phyloP scores from a whole-genome alignment of 2,329 filamentous ascomycete species.

The Exophiala calicioides region DNA sequence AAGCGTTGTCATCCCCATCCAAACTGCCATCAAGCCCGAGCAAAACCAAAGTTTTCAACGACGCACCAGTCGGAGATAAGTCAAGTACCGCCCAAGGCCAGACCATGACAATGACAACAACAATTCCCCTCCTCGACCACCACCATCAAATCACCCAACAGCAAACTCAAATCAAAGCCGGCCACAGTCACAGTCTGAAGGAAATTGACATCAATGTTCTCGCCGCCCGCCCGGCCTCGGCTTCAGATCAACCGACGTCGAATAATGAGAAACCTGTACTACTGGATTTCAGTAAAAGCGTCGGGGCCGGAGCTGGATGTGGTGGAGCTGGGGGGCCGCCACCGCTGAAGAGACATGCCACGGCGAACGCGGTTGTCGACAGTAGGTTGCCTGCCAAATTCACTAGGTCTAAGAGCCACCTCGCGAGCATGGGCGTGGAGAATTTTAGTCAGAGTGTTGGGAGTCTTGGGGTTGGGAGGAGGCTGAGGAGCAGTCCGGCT shows the following conservation, averaged over 20 bases:
- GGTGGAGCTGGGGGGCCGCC: conserved; percentile 17
- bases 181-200: conserved; percentile 39
- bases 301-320: too few relatives aligned
- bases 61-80: conserved; percentile 47
- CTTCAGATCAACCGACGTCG: conserved; percentile 13
- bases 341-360: conserved; percentile 29
- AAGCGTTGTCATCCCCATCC: conserved; percentile 23
- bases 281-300: conserved; percentile 26
- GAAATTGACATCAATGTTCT: conserved; percentile 56
- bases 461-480: conserved; percentile 33
- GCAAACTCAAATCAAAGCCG: conserved; percentile 38
- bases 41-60: conserved; percentile 57
- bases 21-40: conserved; percentile 45
- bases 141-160: conserved; percentile 26
- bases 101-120: conserved; percentile 27
- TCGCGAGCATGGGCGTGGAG: conserved; percentile 15
- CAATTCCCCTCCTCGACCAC: conserved; percentile 3
- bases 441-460: conserved; percentile 35
- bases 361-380: conserved; percentile 26
- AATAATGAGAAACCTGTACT: conserved; percentile 29
- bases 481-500: conserved; percentile 40
- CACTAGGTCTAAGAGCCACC: conserved; percentile 17
- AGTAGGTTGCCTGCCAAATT: conserved; percentile 20
- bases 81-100: conserved; percentile 34
- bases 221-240: conserved; percentile 30